phyloP scores from a whole-genome alignment of 331 rosid genomes.

The Rosa hybrid region DNA sequence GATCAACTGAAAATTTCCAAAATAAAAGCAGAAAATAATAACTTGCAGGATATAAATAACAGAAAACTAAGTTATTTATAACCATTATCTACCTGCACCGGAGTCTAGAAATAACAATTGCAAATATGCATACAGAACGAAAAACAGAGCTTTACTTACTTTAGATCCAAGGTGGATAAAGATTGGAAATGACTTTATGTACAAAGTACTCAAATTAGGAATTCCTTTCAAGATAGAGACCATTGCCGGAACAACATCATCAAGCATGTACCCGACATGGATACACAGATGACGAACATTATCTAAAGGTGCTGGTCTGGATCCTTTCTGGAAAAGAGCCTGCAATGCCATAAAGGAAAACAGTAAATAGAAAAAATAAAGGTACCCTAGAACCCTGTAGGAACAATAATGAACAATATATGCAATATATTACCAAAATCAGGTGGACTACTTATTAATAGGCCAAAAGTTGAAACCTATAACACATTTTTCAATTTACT shows the following conservation, averaged over 20 bases:
- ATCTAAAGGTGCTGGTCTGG: background rate
- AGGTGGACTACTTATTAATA: background rate
- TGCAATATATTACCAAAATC: background rate
- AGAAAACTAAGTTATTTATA: background rate
- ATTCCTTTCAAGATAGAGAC: background rate
- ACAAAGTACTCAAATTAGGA: background rate
- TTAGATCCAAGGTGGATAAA: no score
- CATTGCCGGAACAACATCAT: constrained; percentile 4
- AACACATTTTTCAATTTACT: no score
- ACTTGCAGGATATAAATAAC: background rate
- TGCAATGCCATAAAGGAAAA: background rate
- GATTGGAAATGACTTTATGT: background rate
- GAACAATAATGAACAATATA: background rate
- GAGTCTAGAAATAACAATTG: background rate
- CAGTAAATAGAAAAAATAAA: background rate
- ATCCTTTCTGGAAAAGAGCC: background rate
- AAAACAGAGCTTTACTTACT: background rate
- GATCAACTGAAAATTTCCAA: background rate
- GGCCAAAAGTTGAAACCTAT: background rate
- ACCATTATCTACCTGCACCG: background rate
- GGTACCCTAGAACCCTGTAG: background rate
- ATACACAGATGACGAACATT: background rate
- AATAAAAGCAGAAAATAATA: background rate
- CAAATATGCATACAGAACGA: background rate
- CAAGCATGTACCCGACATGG: background rate